Evolutionary conservation across 441 rosid genomes (phyloP).

Genomic region (Erodium moschatum): DNA sequence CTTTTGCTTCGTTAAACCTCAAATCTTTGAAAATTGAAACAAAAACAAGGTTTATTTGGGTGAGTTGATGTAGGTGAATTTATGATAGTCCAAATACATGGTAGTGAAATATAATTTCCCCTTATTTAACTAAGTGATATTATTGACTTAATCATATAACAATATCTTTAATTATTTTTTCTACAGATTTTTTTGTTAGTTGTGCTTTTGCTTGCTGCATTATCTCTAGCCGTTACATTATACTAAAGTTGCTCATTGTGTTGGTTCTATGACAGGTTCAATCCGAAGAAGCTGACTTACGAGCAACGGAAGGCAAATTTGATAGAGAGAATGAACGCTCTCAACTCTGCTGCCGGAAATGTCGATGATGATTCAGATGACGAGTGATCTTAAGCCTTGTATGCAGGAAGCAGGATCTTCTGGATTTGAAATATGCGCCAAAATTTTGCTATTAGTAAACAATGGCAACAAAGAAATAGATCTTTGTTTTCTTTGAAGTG

Average conservation of each 20-base stretch:
- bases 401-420: neutral
- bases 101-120: too few species aligned
- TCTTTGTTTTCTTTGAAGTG: neutral
- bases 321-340: slow-evolving; percentile 6
- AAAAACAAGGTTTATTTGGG: too few species aligned
- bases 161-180: neutral
- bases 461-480: neutral
- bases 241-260: neutral
- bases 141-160: too few species aligned
- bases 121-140: too few species aligned
- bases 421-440: neutral
- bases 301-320: slow-evolving; percentile 5
- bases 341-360: slow-evolving; percentile 2
- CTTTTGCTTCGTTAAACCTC: too few species aligned
- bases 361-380: slow-evolving; percentile 3
- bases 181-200: neutral
- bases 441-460: neutral
- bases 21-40: too few species aligned
- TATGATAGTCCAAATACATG: too few species aligned
- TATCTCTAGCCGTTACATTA: too few species aligned
- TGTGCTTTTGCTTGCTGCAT: too few species aligned
- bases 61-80: too few species aligned
- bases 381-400: neutral
- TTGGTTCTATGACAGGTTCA: neutral
- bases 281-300: slow-evolving; percentile 2